These are phyloP conservation scores for Cytospora leucostoma DNA, from an alignment of 2,329 filamentous ascomycete genomes.

Conservation along the genomic window DNA sequence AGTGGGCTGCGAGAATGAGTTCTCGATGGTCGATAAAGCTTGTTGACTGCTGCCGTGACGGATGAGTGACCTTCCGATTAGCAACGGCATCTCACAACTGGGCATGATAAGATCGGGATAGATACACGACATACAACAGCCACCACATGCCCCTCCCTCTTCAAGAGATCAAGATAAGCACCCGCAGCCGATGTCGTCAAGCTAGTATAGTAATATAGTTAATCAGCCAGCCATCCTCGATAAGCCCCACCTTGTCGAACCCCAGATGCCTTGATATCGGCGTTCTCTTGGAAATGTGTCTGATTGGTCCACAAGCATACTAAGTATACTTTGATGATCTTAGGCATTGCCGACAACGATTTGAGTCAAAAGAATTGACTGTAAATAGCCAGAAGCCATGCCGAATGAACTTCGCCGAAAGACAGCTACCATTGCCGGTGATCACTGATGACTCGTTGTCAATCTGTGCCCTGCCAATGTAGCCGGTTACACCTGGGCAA, in stretches of 20 bases:
- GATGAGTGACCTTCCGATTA: conserved; percentile 20
- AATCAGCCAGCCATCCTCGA: conserved; percentile 16
- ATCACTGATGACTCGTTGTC: too few relatives aligned
- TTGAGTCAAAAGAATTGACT: conserved; percentile 7
- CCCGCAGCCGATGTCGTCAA: conserved; percentile 24
- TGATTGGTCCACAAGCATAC: conserved; percentile 8
- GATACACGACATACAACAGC: conserved; percentile 9
- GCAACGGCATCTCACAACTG: conserved; percentile 17
- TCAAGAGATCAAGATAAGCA: conserved; percentile 25
- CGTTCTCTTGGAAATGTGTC: conserved; percentile 9
- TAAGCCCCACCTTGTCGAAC: conserved; percentile 25
- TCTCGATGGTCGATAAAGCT: conserved; percentile 11
- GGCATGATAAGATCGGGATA: conserved; percentile 26
- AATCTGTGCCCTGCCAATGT: too few relatives aligned
- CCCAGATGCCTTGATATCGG: conserved; percentile 16
- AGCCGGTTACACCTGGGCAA: too few relatives aligned
- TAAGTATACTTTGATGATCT: conserved; percentile 5
- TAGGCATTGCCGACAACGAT: conserved; percentile 7
- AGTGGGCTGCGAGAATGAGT: conserved; percentile 9
- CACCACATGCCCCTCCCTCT: conserved; percentile 3
- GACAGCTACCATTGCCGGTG: too few relatives aligned
- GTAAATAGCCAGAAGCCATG: neutral
- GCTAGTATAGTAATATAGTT: conserved; percentile 8
- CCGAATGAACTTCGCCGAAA: conserved; percentile 4
- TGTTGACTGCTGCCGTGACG: conserved; percentile 15